Conservation (phyloP, 1,139 yeast species). For the Geotrichum fermentans region DNA sequence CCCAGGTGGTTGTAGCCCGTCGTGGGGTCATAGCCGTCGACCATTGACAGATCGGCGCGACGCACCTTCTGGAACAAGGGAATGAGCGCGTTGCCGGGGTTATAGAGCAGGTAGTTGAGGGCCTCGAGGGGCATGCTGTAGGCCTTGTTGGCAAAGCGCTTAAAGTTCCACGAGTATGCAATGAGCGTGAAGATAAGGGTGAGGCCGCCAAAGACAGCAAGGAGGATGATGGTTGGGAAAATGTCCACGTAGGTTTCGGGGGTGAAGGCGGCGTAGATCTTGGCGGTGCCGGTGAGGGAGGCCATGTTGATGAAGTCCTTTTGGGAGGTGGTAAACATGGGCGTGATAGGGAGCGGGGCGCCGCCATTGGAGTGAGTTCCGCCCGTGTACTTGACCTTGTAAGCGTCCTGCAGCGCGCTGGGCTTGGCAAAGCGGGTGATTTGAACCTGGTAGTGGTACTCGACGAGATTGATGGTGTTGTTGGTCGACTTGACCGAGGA, state of each 20-base stretch:
- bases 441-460: constrained; percentile 15
- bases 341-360: constrained; percentile 15
- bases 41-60: constrained; percentile 18
- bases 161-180: constrained; percentile 14
- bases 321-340: constrained; percentile 14
- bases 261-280: constrained; percentile 8
- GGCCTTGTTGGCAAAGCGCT: constrained; percentile 17
- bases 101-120: constrained; percentile 18
- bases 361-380: not conserved
- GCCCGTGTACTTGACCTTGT: constrained; percentile 10
- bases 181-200: constrained; percentile 2
- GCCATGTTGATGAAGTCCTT: constrained; percentile 17
- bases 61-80: constrained; percentile 20
- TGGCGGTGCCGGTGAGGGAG: constrained; percentile 4
- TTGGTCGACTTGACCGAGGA: constrained; percentile 12
- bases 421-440: constrained; percentile 13
- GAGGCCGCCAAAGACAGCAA: constrained; percentile 15
- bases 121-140: constrained; percentile 16
- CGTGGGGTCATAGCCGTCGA: constrained; percentile 20
- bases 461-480: constrained; percentile 18
- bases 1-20: constrained; percentile 21
- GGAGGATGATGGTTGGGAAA: constrained; percentile 15
- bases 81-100: constrained; percentile 17
- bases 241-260: constrained; percentile 19
- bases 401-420: not conserved